Evolutionary conservation across 345 rosid genomes (phyloP), one percentile per base, ranked within the genome.

Genomic region (Pistacia atlantica): DNA sequence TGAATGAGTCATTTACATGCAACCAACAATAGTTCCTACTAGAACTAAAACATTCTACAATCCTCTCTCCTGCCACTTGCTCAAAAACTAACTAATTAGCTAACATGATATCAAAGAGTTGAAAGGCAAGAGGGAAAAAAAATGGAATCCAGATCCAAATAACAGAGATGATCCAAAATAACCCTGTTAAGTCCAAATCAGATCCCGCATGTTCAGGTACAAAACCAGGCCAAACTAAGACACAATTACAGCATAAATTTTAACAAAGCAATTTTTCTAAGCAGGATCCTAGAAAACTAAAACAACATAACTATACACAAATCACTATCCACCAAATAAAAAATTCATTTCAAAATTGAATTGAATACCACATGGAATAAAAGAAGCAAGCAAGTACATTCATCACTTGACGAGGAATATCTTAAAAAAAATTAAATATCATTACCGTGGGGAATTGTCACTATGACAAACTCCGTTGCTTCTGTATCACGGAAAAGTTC

Each of bases 381-480:
- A 17, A 48, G 25, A 17, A 38, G 52, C 31, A 1, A 68, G 68
- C 59, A 67, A 28, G 62, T 20, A 45, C 51, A 60, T 46, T 68
- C 16, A 61, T 55, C 63, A 56, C 1, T 56, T 10, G 20, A 62
- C 54, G 78, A 66, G 62, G 60, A 45, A 56, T 42, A 48, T 48
- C 38, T 25, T 17, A 67, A 35, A 51, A 11, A 17, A 69, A 31
- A 66, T 55, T 59, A 2, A 57, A 76, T 28, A 37, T 57, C 7
- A 77, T 80, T 90, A 96, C 98, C 85, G 97, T 89, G 35, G 99
- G 99, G 75, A 93, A 93, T 96, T 72, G 99, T 96, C 45, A 96
- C 97, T 71, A 96, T 92, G 73, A 96, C 94, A 62, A 96, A 96
- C 74, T 96, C 98, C 10, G 99, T 96, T 45, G 99, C 88, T 66